These are phyloP conservation scores for Blumeria graminis DNA, from an alignment of 2,329 filamentous ascomycete genomes.

Conservation along the genomic window DNA sequence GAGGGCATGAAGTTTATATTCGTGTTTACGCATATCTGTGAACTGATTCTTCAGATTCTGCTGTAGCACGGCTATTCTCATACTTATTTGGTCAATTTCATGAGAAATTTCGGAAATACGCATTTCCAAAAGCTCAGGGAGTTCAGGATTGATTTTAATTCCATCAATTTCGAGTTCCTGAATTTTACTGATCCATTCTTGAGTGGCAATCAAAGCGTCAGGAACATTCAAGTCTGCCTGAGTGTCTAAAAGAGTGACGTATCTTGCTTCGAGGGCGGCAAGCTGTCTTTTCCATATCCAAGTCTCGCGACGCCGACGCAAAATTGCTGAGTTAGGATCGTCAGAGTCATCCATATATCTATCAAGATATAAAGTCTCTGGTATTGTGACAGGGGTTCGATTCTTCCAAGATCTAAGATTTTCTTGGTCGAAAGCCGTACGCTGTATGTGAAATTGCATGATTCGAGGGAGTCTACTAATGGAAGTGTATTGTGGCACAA, in stretches of 20 bases:
- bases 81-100: constrained; percentile 21
- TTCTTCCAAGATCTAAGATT: constrained; percentile 42
- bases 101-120: constrained; percentile 20
- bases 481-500: constrained; percentile 40
- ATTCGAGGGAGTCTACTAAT: constrained; percentile 62
- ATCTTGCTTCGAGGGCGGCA: constrained; percentile 23
- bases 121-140: constrained; percentile 20
- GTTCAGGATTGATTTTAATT: constrained; percentile 19
- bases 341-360: constrained; percentile 50
- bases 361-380: constrained; percentile 64
- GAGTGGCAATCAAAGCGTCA: constrained; percentile 13
- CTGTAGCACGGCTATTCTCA: constrained; percentile 23
- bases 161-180: constrained; percentile 18
- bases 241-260: constrained; percentile 9
- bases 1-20: constrained; percentile 71
- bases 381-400: constrained; percentile 52
- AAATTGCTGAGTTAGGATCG: constrained; percentile 29
- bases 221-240: constrained; percentile 10
- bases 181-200: constrained; percentile 21
- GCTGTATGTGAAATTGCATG: constrained; percentile 71
- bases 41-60: constrained; percentile 28
- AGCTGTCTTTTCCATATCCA: constrained; percentile 54
- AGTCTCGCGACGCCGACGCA: constrained; percentile 38
- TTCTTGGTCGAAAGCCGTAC: constrained; percentile 45
- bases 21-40: constrained; percentile 33